Base-by-base conservation (phyloP, 306 rosid species). In the Cyclanthera cordifolia region DNA sequence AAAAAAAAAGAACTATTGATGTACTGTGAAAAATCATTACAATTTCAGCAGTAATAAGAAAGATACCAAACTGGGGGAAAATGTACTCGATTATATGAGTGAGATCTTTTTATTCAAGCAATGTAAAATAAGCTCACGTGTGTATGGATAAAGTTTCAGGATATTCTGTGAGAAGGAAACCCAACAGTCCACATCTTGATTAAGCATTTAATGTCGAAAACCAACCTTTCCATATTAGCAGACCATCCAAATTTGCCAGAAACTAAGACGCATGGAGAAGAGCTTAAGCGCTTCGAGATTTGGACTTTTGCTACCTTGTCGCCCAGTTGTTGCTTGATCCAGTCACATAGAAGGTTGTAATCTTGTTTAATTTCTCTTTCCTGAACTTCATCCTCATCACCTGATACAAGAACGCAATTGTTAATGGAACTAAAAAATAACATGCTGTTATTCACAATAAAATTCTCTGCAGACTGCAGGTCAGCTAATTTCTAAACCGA, bases 231-330 rank as follows among this genome's bases (percentile, higher is more conserved):
- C 99, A 94, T 94, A 72, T 90, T 94, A 43, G 99, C 99, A 21
- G 99, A 94, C 99, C 99, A 94, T 53, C 97, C 97, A 82, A 94
- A 94, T 86, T 94, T 94, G 49, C 99, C 99, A 47, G 97, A 94
- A 57, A 94, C 99, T 77, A 94, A 97, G 79, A 94, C 99, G 78
- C 99, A 90, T n/a, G 99, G 97, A 78, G 99, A 94, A 52, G 99
- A 90, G 83, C 99, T 94, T 81, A 90, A 80, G 52, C 97, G 99
- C 73, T 94, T 90, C 0, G 99, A 94, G 67, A 94, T 68, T 81
- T 94, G 99, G 71, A 94, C 99, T 76, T 88, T 94, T 0, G 99
- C 99, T 60, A 94, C 91, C 78, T 82, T 86, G 19, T 94, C 99
- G 67, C 97, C 99, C 37, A 94, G 93, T 69, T 94, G 99, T 75